Evolutionary conservation across 2,329 filamentous ascomycete species (phyloP), one percentile per base, ranked within the genome.

Genomic region (Ceratocystiopsis sp.): DNA sequence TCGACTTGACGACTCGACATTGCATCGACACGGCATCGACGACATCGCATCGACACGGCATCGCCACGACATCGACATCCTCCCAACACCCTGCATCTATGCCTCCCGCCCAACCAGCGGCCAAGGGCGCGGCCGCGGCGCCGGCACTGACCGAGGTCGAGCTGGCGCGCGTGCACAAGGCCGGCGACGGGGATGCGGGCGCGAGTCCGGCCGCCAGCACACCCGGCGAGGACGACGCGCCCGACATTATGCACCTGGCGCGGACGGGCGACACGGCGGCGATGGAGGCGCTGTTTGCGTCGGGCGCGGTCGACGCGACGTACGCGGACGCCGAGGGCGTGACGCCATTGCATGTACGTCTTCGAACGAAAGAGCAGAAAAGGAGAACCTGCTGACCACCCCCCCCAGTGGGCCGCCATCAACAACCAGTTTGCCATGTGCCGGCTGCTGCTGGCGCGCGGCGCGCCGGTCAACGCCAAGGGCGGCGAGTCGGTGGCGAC

Each of bases 361-460:
- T 21, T 8, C 21, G 4, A 8, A 8, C 8, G 4, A 4, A 4
- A 37, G 14, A 12, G 33, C 38, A 9, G 40, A 18, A 38, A 9
- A 18, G 16, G 35, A 36, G 16, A 11, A 13, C 15, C 12, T 9
- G 37, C 49, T 51, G 33, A 47, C 46, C 4, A 21, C 4, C 21
- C 17, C 13, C n/a, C 13, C 12, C 58, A 98, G 85, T 98, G 91
- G 91, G 91, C 91, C 39, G 85, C 93, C 35, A 96, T 98, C 60
- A 98, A 98, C 66, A 96, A 96, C 57, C 91, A 95, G 59, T 93
- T 89, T 65, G 84, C 84, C 51, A 86, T 96, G 68, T 95, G 89
- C 73, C 89, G 91, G 61, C 95, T 93, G 62, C 77, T 98, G 38
- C 74, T 98, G 57, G 83, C 74, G 41, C 63, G 67, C 49, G 86